Evolutionary conservation across 805 yeast species (phyloP).

Genomic region (Sugiyamaella americana): DNA sequence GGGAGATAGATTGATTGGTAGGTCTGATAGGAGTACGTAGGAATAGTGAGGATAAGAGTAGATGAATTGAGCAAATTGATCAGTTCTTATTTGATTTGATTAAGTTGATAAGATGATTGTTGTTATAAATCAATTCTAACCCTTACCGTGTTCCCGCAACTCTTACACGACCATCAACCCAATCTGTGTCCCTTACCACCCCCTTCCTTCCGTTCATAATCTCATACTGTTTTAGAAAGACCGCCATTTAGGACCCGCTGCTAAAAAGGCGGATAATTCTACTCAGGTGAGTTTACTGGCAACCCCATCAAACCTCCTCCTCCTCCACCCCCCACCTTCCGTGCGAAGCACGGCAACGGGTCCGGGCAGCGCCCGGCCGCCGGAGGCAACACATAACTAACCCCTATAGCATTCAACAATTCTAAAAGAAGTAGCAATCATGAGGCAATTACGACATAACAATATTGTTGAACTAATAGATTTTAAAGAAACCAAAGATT

Average conservation of each 20-base stretch:
- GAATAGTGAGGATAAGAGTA: not conserved
- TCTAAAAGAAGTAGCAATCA: constrained; percentile 65
- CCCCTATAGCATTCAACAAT: constrained; percentile 42
- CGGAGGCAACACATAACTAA: constrained; percentile 1
- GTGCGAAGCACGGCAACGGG: not conserved
- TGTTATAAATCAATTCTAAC: too few relatives aligned
- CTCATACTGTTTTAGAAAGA: constrained; percentile 2
- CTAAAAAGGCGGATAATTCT: not conserved
- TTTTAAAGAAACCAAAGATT: constrained; percentile 44
- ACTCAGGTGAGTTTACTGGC: constrained; percentile 12
- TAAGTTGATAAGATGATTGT: too few relatives aligned
- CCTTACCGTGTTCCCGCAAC: too few relatives aligned
- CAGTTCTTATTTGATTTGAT: not conserved
- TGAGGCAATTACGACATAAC: constrained; percentile 57
- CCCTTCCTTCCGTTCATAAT: not conserved
- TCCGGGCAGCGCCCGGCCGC: not conserved
- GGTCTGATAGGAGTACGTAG: not conserved
- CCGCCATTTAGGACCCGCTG: constrained; percentile 13
- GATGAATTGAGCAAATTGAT: not conserved
- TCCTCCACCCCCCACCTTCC: too few relatives aligned
- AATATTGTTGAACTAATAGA: constrained; percentile 54
- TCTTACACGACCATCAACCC: too few relatives aligned
- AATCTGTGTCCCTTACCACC: not conserved
- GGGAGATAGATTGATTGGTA: not conserved
- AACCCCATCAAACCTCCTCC: not conserved